Conservation (phyloP, 148 eudicot species). For the Oxyria digyna region DNA sequence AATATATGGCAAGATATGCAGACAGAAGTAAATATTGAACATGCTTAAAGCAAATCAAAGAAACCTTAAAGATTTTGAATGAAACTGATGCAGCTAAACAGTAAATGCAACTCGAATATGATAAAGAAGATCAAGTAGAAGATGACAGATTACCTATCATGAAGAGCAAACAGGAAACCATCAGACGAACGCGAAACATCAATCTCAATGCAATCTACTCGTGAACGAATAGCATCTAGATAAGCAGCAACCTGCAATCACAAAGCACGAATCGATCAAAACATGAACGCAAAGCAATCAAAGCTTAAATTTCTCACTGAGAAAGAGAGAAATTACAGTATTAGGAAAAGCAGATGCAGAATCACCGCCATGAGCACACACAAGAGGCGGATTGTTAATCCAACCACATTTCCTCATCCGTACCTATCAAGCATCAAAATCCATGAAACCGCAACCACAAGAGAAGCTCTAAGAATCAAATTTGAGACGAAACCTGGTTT, state of each 20-base stretch:
- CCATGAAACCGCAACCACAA: not conserved
- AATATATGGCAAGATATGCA: too few species aligned
- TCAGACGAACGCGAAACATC: constrained; percentile 94
- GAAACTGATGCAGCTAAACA: too few species aligned
- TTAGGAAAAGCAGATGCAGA: constrained; percentile 77
- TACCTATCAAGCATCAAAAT: constrained; percentile 31
- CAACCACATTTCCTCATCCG: constrained; percentile 64
- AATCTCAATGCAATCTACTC: constrained; percentile 86
- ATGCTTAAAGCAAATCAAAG: too few species aligned
- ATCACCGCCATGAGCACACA: constrained; percentile 99
- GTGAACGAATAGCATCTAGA: constrained; percentile 48
- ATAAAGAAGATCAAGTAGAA: not conserved
- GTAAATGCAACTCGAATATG: too few species aligned
- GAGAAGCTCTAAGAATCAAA: not conserved
- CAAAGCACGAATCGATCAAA: constrained; percentile 8
- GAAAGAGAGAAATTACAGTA: constrained; percentile 34
- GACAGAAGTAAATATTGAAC: too few species aligned
- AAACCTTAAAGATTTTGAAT: too few species aligned
- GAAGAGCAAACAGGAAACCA: constrained; percentile 84
- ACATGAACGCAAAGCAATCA: not conserved
- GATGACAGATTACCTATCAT: constrained; percentile 56
- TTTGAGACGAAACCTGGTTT: constrained; percentile 15
- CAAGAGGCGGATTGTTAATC: constrained; percentile 72
- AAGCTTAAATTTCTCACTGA: not conserved
- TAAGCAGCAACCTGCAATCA: constrained; percentile 67